phyloP scores from a whole-genome alignment of 495 filamentous ascomycete species.

The Hypoxylon lenormandii region DNA sequence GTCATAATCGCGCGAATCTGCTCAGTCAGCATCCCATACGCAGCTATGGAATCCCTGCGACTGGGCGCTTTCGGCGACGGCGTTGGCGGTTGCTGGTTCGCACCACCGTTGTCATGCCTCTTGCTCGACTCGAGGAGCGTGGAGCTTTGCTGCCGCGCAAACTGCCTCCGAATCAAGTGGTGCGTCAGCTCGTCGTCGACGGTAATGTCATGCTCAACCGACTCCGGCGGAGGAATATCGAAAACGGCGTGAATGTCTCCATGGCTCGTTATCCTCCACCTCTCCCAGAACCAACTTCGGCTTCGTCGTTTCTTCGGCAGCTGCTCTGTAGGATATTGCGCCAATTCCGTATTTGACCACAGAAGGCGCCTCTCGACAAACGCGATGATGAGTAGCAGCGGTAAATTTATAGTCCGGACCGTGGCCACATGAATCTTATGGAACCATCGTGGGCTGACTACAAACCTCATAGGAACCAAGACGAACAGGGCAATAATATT shows the following conservation, averaged over 20 bases:
- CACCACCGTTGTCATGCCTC: conserved; percentile 26
- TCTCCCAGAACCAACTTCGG: conserved; percentile 57
- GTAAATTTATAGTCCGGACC: conserved; percentile 73
- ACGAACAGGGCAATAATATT: conserved; percentile 75
- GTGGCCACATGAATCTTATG: conserved; percentile 78
- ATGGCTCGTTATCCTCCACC: conserved; percentile 67
- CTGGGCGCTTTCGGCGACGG: conserved; percentile 42
- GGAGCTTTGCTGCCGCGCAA: conserved; percentile 53
- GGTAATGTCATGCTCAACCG: conserved; percentile 65
- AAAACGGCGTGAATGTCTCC: conserved; percentile 76
- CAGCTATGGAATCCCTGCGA: conserved; percentile 62
- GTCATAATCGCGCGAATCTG: conserved; percentile 56
- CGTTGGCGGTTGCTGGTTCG: conserved; percentile 15
- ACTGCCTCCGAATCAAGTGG: conserved; percentile 63
- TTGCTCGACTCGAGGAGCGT: conserved; percentile 37
- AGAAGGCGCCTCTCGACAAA: conserved; percentile 67
- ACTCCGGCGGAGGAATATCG: conserved; percentile 72
- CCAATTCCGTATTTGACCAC: conserved; percentile 51
- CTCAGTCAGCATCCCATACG: conserved; percentile 53
- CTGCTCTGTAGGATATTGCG: conserved; percentile 36
- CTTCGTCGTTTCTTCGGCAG: conserved; percentile 45
- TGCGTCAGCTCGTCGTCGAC: conserved; percentile 66
- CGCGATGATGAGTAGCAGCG: conserved; percentile 71
- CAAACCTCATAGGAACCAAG: conserved; percentile 73
- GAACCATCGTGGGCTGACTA: conserved; percentile 76